Evolutionary conservation across 345 rosid genomes (phyloP), one percentile per base, ranked within the genome.

Genomic region (Arabis alpina): DNA sequence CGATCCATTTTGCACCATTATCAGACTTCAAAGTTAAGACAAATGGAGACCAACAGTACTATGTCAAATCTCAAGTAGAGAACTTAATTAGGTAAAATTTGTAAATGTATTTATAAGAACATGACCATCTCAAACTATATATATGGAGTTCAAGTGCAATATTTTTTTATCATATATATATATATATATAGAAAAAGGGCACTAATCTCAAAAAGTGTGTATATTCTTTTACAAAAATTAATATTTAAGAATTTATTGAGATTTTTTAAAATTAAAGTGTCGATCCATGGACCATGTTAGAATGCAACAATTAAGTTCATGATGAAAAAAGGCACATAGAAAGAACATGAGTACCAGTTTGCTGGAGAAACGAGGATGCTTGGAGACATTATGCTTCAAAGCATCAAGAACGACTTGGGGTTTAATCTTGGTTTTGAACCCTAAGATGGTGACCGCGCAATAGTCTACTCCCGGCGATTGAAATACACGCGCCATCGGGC

Each of bases 341-440:
- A 34, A 5, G 37, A 34, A 34, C 37, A 34, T 34, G 9, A n/a
- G 45, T 65, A 89, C 96, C 82, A 84, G 81, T 52, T 77, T 86
- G 79, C 85, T 84, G 28, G 87, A 84, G 80, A 92, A 90, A 66
- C 98, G 98, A 79, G 98, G 96, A 72, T 90, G 96, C 23, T 73
- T 84, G 47, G 81, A 72, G 84, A 92, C 75, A 51, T 90, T 86
- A 10, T 80, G 76, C 65, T 66, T 40, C 57, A 90, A 60, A n/a
- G 90, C 92, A 15, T 67, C 55, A 51, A 81, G 85, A 66, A 88
- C 16, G 36, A 75, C 74, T 12, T 24, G 64, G 0, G 85, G 84
- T 23, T 79, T 42, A 25, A 92, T 40, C 28, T 30, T 53, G 4
- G 82, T 83, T 50, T 81, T 81, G 82, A 81, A 81, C 0, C 93